Evolutionary conservation across 306 rosid species (phyloP).

Genomic region (Sechiopsis laciniata): DNA sequence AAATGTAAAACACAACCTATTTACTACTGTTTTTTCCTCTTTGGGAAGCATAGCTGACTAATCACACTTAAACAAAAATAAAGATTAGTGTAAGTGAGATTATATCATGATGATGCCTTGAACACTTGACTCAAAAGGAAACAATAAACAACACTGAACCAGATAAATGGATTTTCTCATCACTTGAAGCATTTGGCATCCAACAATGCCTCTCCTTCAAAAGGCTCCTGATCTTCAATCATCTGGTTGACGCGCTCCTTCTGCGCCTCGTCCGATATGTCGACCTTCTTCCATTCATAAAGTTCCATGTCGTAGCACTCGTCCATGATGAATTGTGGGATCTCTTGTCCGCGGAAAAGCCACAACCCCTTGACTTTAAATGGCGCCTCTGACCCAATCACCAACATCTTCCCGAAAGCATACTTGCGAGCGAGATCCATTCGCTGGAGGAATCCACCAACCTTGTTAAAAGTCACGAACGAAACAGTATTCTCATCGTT

Average conservation of each 20-base stretch:
- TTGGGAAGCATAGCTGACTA: too few relatives aligned
- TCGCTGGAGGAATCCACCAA: conserved; percentile 12
- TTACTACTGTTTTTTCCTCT: too few relatives aligned
- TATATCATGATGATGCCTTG: too few relatives aligned
- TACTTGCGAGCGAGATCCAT: conserved; percentile 16
- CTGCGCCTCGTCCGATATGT: conserved; percentile 21
- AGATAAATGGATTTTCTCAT: not conserved
- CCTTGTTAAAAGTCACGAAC: conserved; percentile 12
- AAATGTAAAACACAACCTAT: too few relatives aligned
- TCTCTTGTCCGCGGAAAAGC: conserved; percentile 82
- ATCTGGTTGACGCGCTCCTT: conserved; percentile 12
- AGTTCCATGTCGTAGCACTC: conserved; percentile 97
- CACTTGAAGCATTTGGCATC: conserved; percentile 20
- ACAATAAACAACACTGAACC: too few relatives aligned
- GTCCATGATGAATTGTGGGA: conserved; percentile 59
- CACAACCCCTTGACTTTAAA: conserved; percentile 79
- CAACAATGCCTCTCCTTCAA: conserved; percentile 17
- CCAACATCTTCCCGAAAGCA: conserved; percentile 12
- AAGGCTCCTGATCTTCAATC: conserved; percentile 17
- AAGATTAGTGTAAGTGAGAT: too few relatives aligned
- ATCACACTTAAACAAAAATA: too few relatives aligned
- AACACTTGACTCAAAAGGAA: too few relatives aligned
- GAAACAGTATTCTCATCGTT: conserved; percentile 12
- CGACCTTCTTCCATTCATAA: conserved; percentile 73
- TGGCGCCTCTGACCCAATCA: conserved; percentile 37